Evolutionary conservation across 2,329 filamentous ascomycete species (phyloP), one percentile per base, ranked within the genome.

Genomic region (Aspergillus pseudoterreus): DNA sequence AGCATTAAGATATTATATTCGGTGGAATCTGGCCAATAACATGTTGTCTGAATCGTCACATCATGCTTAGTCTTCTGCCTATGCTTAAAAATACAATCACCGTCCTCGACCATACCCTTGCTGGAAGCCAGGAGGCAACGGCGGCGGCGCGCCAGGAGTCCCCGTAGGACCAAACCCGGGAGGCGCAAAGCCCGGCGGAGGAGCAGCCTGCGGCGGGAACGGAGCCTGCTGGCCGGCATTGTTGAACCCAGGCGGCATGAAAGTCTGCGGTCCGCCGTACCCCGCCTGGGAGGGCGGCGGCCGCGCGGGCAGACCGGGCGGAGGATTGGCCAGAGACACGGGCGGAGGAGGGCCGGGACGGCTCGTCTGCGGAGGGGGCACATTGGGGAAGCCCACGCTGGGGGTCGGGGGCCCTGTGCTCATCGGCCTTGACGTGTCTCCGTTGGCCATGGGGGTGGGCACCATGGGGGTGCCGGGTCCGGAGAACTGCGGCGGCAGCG

Each of bases 401-500:
- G 69, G 63, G 56, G 68, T 62, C 48, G 65, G 30, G 15, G 65
- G 68, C 9, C 51, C 63, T 27, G 58, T 63, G 50, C 61, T 65
- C 55, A 69, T 56, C 14, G 69, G 66, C 27, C 69, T 65, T 43
- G 68, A 60, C 32, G 53, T 60, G 44, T 75, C 75, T 32, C 70
- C 68, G 54, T 74, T 75, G 30, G 73, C 64, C 64, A 79, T 75
- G 19, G 70, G 70, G 14, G 75, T 65, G 4, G 78, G 75, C 11
- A 69, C 71, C 43, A 69, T 71, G 19, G 77, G 65, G 22, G 69
- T 61, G 1, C 67, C 69, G 8, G 65, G 57, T 45, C 73, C 77
- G 61, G 92, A 82, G 60, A 95, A 85, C 53, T 85, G 87, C 4
- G 88, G 82, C 1, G 90, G 88, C 47, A 94, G 75, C 19, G 86